These are phyloP conservation scores for Bipolaris bicolor DNA, from an alignment of 2,329 filamentous ascomycete genomes.

Conservation along the genomic window DNA sequence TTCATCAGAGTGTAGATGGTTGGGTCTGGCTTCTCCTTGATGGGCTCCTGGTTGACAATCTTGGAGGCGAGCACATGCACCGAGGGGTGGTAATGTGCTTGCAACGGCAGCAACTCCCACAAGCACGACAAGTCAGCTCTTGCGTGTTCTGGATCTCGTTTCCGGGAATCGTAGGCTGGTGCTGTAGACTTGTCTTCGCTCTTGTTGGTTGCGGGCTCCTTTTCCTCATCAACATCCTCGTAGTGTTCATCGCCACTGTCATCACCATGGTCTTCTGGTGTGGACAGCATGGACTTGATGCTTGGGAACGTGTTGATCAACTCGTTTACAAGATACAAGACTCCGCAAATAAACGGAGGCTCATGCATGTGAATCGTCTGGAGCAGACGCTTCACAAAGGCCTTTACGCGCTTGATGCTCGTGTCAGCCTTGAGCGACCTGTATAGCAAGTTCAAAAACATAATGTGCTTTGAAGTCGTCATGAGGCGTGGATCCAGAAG, in stretches of 20 bases:
- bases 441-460: conserved; percentile 92
- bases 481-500: conserved; percentile 87
- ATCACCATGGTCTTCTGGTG: conserved; percentile 76
- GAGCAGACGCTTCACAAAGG: conserved; percentile 91
- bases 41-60: conserved; percentile 70
- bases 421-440: conserved; percentile 86
- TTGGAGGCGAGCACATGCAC: conserved; percentile 82
- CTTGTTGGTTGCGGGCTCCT: conserved; percentile 30
- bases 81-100: conserved; percentile 89
- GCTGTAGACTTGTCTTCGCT: conserved; percentile 22
- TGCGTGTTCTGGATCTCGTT: conserved; percentile 88
- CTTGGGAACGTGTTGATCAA: conserved; percentile 80
- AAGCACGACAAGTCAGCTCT: conserved; percentile 91
- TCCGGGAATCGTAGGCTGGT: conserved; percentile 77
- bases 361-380: conserved; percentile 89
- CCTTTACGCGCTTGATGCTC: conserved; percentile 90
- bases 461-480: conserved; percentile 89
- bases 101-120: conserved; percentile 86
- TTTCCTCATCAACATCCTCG: conserved; percentile 64
- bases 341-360: conserved; percentile 87
- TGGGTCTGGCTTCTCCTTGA: conserved; percentile 87
- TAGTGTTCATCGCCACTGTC: conserved; percentile 77
- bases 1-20: conserved; percentile 89
- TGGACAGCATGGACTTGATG: conserved; percentile 71
- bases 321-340: conserved; percentile 88